Evolutionary conservation across 2,329 filamentous ascomycete species (phyloP), one percentile per base, ranked within the genome.

Genomic region (Westerdykella aurantiaca): DNA sequence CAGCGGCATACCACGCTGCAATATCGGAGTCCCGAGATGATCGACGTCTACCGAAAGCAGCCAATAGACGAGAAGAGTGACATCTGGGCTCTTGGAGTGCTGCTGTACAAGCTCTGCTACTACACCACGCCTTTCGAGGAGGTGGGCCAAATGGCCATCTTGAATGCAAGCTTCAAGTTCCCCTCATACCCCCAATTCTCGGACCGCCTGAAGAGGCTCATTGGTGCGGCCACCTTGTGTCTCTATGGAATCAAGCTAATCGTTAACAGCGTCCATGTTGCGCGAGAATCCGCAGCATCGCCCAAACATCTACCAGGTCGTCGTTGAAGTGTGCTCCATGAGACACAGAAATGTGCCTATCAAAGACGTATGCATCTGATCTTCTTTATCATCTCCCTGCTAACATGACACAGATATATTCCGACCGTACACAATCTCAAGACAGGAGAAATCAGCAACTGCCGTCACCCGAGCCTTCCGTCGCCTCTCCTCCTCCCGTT

Each of bases 121-220:
- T 98, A 98, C 69, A 98, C 93, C 1, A 98, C 93, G 5, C 93
- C 93, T 0, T 98, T 98, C 59, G 93, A 98, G 70, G 91, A 97
- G 51, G 89, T 95, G 62, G 93, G 93, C 21, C 91, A 96, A 71
- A 86, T 97, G 73, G 93, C 93, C 11, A 98, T 98, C 51, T 72
- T 98, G 48, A 97, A 97, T 63, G 93, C 93, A 40, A 94, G 82
- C 67, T 97, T 88, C 76, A 90, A 87, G 60, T 98, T 88, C 58
- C 93, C 91, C 5, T 80, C 78, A 47, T 88, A 96, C 60, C 93
- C 93, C 22, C 74, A 80, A 14, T 98, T 98, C 64, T 96, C 93
- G 0, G 87, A 95, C 55, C 81, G 85, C 44, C 71, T 96, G 44
- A 96, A 96, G 73, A 82, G 84, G 58, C 73, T 98, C 34, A 97